Percentiles rank a stretch among this genome's conserved stretches.
Conservation (phyloP, 495 filamentous ascomycete species). For the Penicillium mononematosum region DNA sequence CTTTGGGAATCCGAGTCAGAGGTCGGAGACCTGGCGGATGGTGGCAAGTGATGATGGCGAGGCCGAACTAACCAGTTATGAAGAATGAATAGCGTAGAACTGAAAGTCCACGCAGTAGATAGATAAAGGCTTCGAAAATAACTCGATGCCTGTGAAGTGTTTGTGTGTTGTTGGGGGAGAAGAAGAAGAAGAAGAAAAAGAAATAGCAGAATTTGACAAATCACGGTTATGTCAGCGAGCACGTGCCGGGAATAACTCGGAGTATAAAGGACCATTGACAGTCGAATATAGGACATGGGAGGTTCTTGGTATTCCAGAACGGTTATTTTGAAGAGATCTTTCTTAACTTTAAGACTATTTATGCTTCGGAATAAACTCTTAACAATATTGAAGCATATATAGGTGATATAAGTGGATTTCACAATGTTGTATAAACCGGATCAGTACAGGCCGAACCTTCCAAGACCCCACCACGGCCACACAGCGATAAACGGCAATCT, state of each 20-base stretch:
- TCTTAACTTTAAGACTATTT: not conserved
- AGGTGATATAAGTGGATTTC: not conserved
- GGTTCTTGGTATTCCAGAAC: not conserved
- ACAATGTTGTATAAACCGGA: not conserved
- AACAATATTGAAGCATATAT: not conserved
- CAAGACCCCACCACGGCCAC: conserved; percentile 6
- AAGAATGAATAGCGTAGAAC: conserved; percentile 11
- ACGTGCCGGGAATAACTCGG: conserved; percentile 23
- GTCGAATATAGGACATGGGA: not conserved
- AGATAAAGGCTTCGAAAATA: conserved; percentile 20
- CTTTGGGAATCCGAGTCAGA: conserved; percentile 36
- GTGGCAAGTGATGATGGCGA: conserved; percentile 31
- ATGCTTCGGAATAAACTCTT: not conserved
- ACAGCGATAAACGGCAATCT: conserved; percentile 4
- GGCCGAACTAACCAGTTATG: conserved; percentile 15
- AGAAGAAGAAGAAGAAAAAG: conserved; percentile 14
- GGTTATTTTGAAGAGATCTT: not conserved
- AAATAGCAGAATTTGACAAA: conserved; percentile 19
- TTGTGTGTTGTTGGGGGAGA: conserved; percentile 15
- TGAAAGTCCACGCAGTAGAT: conserved; percentile 24
- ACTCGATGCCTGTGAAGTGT: conserved; percentile 19
- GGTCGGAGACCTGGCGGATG: conserved; percentile 22
- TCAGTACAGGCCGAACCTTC: not conserved
- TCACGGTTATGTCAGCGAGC: conserved; percentile 24
- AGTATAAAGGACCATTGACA: not conserved